Evolutionary conservation across 306 rosid genomes (phyloP).

Genomic region (Cicer judaicum): DNA sequence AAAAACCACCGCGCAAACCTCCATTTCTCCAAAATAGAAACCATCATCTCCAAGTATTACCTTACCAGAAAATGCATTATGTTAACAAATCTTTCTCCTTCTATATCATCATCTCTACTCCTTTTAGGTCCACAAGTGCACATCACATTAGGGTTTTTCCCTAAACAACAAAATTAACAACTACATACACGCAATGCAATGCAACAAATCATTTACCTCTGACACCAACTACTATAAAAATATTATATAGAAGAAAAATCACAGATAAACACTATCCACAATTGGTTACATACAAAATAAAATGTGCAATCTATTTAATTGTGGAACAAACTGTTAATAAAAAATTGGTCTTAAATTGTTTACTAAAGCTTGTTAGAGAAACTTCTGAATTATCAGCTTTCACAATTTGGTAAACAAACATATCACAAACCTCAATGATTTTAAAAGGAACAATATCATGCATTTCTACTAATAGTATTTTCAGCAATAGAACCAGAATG

Average conservation of each 20-base stretch:
- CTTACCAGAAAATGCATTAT: too few relatives aligned
- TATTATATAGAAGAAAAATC: not conserved
- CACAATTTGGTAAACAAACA: not conserved
- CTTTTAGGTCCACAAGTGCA: not conserved
- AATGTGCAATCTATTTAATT: not conserved
- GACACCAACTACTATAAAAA: not conserved
- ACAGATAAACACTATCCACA: not conserved
- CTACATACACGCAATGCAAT: not conserved
- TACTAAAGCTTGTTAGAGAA: conserved; percentile 27
- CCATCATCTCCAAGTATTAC: not conserved
- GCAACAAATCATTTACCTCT: not conserved
- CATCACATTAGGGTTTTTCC: not conserved
- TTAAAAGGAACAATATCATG: conserved; percentile 34
- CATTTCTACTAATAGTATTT: conserved; percentile 11
- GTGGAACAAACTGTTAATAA: not conserved
- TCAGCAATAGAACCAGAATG: conserved; percentile 3
- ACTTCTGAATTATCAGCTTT: conserved; percentile 26
- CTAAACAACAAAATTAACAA: not conserved
- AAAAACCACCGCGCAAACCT: conserved; percentile 31
- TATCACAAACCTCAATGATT: too few relatives aligned
- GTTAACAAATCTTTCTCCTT: not conserved
- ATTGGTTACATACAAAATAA: not conserved
- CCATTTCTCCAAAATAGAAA: not conserved
- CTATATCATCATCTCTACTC: too few relatives aligned
- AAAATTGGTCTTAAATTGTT: conserved; percentile 2